phyloP scores from a whole-genome alignment of 2,329 filamentous ascomycete genomes.

The Monilinia laxa region DNA sequence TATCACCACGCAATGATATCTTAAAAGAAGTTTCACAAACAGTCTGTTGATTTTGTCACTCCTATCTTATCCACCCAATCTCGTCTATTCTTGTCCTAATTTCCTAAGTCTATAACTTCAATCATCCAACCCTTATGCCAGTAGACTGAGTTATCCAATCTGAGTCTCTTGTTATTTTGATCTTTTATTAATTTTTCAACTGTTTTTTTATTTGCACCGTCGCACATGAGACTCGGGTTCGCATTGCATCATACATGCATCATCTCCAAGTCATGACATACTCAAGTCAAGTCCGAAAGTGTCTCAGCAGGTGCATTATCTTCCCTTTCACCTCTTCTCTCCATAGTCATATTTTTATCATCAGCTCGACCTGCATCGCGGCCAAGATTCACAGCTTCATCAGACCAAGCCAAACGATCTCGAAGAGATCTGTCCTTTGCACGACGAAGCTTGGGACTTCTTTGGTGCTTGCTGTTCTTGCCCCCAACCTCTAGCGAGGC shows the following conservation, averaged over 20 bases:
- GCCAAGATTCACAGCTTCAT: neutral
- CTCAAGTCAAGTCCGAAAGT: neutral
- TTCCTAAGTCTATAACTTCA: neutral
- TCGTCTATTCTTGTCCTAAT: neutral
- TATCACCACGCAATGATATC: neutral
- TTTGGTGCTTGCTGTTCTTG: neutral
- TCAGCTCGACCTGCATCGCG: neutral
- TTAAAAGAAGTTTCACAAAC: neutral
- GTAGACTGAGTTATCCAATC: too few relatives aligned
- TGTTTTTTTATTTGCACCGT: neutral
- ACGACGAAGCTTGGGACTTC: neutral
- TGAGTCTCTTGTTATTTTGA: too few relatives aligned
- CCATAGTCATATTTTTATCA: neutral
- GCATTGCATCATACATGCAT: neutral
- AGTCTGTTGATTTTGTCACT: neutral
- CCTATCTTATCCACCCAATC: neutral
- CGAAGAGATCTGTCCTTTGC: neutral
- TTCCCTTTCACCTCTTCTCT: neutral
- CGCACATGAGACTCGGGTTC: neutral
- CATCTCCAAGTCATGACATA: neutral
- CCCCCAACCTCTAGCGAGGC: too few relatives aligned
- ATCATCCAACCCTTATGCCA: too few relatives aligned
- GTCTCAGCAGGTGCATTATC: neutral
- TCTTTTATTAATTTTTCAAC: too few relatives aligned
- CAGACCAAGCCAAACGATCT: neutral